A percentile compares a stretch with the other conserved stretches of the same genome.
These are phyloP conservation scores for Penicillium manginii DNA, from an alignment of 495 filamentous ascomycete species.

Conservation along the genomic window DNA sequence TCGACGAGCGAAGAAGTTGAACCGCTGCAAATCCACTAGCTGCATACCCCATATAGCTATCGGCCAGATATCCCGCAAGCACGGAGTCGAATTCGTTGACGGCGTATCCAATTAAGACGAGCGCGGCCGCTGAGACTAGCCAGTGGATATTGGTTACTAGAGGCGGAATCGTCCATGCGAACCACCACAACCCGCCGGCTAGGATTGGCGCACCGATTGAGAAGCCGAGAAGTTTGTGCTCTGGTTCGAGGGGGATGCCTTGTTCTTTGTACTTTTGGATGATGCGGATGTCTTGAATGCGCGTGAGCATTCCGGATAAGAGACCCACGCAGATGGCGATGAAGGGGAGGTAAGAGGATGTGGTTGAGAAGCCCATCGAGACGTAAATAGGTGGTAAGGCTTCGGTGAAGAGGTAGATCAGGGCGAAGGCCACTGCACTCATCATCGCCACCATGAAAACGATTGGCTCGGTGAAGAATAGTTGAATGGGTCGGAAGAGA, in stretches of 20 bases:
- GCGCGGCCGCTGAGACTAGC: slow-evolving; percentile 37
- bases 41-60: slow-evolving; percentile 48
- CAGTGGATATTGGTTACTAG: slow-evolving; percentile 29
- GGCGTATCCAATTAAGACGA: slow-evolving; percentile 47
- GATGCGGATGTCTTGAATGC: slow-evolving; percentile 7
- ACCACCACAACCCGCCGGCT: slow-evolving; percentile 44
- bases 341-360: slow-evolving; percentile 41
- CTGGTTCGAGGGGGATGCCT: slow-evolving; percentile 12
- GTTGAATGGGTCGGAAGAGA: slow-evolving; percentile 40
- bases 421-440: slow-evolving; percentile 36
- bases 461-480: slow-evolving; percentile 51
- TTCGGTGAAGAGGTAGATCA: slow-evolving; percentile 54
- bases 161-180: slow-evolving; percentile 51
- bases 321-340: slow-evolving; percentile 36
- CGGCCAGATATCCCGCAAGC: slow-evolving; percentile 50
- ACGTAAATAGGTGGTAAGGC: slow-evolving; percentile 40
- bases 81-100: slow-evolving; percentile 48
- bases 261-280: slow-evolving; percentile 8
- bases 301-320: slow-evolving; percentile 3
- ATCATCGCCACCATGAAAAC: slow-evolving; percentile 40
- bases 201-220: slow-evolving; percentile 43
- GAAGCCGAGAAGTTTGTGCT: slow-evolving; percentile 34
- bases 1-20: slow-evolving; percentile 37
- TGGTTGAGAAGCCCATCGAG: slow-evolving; percentile 32
- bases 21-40: slow-evolving; percentile 47